Evolutionary conservation across 2,329 filamentous ascomycete species (phyloP), one percentile per base, ranked within the genome.

Genomic region (Trichoderma endophyticum): DNA sequence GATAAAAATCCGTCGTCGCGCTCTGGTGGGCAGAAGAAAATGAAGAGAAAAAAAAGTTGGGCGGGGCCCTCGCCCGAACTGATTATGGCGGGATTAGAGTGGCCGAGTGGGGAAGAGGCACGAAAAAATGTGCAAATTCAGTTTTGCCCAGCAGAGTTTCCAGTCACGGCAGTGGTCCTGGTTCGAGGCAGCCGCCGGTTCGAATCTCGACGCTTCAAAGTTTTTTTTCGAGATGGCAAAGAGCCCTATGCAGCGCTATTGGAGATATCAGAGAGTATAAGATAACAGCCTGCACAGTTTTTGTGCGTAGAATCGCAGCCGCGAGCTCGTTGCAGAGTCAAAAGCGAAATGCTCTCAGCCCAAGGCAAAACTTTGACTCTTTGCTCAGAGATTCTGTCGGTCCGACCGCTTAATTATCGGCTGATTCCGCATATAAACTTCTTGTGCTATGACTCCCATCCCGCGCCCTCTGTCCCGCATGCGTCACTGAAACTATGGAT

Each of bases 81-180:
- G 59, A 51, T 43, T 51, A 51, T 54, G 60, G 32, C 57, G 30
- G 30, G 57, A 34, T 30, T 60, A 60, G 39, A 43, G 57, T 72
- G 71, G 71, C 57, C 71, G 71, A 72, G 71, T 70, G 71, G 71
- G 71, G 71, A 72, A 70, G 61, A 51, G 43, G 57, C 65, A 70
- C 26, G 66, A 30, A 57, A 48, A 57, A 59, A 36, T 34, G 6
- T 26, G 57, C 15, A 57, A 14, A 18, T 54, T 59, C 28, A 14
- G 8, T 34, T 62, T 59, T n/a, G 24, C 34, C 34, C 36, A 62
- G n/a, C 36, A 61, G 21, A 54, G 24, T 18, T 56, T 57, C 30
- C 62, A 61, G 63, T 62, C 65, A 21, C 56, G 24, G 43, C n/a
- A 51, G 43, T 48, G 39, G 39, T 2, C 43, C 2, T 48, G 43